Evolutionary conservation across 2,329 filamentous ascomycete genomes (phyloP), one percentile per base, ranked within the genome.

Genomic region (Phialophora verrucosa): DNA sequence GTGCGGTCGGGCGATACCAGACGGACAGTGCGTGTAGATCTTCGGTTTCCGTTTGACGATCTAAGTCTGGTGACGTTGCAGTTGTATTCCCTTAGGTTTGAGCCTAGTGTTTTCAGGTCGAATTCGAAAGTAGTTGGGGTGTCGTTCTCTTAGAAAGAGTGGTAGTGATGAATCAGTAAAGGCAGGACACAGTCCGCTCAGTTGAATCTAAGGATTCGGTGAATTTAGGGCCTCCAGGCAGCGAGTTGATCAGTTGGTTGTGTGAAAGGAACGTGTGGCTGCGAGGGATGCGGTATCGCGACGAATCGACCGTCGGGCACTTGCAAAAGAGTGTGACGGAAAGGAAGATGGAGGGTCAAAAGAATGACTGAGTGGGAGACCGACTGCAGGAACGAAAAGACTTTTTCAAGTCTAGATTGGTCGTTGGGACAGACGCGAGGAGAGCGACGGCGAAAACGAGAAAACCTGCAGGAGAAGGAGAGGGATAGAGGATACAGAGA

Each of bases 301-400:
- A 71, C 69, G 69, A 66, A 68, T 71, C 69, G 63, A 71, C 64
- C 69, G 69, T 70, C 69, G 65, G 59, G 50, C 51, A 35, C 25
- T 35, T 31, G 25, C 14, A 6, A 20, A 65, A 69, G 67, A 66
- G 55, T 63, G 64, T 66, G 66, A 62, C 23, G 35, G 61, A 68
- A 59, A 60, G 55, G 53, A 61, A 27, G 35, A 60, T 55, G 62
- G 59, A 58, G 47, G 58, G 58, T 62, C 60, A 63, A 67, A 68
- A 54, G 69, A 70, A 67, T 60, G 64, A 67, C 64, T 61, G 61
- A 56, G 58, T 54, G 59, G 38, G 49, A 63, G 38, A 59, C 50
- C 51, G 38, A 53, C 32, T 59, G 25, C 50, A 32, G 44, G 57
- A 64, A 59, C 25, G 57, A 64, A 42, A 63, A 62, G 66, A 57